Evolutionary conservation across 306 rosid genomes (phyloP), one percentile per base, ranked within the genome.

Genomic region (Fagus crenata): DNA sequence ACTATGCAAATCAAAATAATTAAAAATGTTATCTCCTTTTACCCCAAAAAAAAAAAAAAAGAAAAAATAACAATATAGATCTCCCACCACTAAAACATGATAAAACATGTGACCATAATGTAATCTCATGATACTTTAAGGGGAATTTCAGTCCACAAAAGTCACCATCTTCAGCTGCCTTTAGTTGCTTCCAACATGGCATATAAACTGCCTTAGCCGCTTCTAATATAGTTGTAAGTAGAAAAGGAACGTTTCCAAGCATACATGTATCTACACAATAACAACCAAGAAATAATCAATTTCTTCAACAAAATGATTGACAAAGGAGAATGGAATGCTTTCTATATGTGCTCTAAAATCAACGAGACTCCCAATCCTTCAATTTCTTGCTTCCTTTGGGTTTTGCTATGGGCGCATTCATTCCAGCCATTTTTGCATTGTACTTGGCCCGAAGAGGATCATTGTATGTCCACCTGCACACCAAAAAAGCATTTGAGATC

Each of bases 391-490:
- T 95, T 76, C 98, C 98, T 85, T 89, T 90, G 69, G 98, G 97
- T 80, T 89, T 95, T 0, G 81, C 33, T 18, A 95, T 86, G 35
- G 96, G 84, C 0, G 89, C 87, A 28, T 95, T 87, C 90, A 95
- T 84, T 64, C 97, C 98, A 7, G 97, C 98, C 98, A 95, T 95
- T 86, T 89, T 95, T 15, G 89, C 93, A 31, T 89, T 89, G 80
- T 95, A 95, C 86, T 95, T 95, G 9, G 93, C 93, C 12, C 97
- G 97, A 64, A 95, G 98, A 78, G 98, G 96, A 77, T 95, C 98
- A 22, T 92, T 95, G 89, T 92, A 90, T 15, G 97, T 95, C 98
- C 98, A 95, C 65, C 98, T 94, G 93, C 81, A 89, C 17, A 22
- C 17, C 83, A 82, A 65, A 37, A 5, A 65, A 37, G 15, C 3